These are phyloP conservation scores for Alternaria ethzedia DNA, from an alignment of 2,329 filamentous ascomycete species.

Conservation along the genomic window DNA sequence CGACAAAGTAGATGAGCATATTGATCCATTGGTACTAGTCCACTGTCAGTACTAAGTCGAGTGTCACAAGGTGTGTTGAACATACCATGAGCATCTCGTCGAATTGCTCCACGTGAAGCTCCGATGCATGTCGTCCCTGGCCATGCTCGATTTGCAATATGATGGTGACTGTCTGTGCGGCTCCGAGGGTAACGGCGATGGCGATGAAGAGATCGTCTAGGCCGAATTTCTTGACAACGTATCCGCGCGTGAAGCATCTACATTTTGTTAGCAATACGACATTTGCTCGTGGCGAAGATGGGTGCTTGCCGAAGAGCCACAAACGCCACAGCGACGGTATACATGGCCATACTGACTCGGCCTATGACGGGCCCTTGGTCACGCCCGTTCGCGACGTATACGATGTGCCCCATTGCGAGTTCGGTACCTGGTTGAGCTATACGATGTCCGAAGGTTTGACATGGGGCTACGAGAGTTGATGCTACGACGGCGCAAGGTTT, in stretches of 20 bases:
- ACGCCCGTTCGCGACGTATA: constrained; percentile 16
- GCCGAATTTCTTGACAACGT: constrained; percentile 34
- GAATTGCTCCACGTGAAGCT: constrained; percentile 24
- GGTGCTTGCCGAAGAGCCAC: constrained; percentile 27
- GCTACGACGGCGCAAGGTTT: background rate
- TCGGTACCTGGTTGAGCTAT: constrained; percentile 6
- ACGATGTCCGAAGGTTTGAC: constrained; percentile 13
- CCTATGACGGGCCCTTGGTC: constrained; percentile 30
- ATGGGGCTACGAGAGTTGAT: constrained; percentile 12
- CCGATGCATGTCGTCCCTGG: constrained; percentile 25
- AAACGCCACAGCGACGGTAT: constrained; percentile 27
- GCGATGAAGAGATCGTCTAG: constrained; percentile 36
- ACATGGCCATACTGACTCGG: constrained; percentile 31
- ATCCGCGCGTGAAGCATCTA: constrained; percentile 34
- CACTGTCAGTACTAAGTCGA: background rate
- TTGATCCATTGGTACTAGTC: constrained; percentile 37
- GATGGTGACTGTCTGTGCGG: constrained; percentile 33
- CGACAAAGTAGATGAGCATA: constrained; percentile 35
- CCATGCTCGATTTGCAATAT: constrained; percentile 35
- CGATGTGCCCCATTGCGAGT: constrained; percentile 26
- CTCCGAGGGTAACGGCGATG: constrained; percentile 30
- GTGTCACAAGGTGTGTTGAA: too few species aligned
- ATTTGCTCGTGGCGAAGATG: background rate
- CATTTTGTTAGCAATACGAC: background rate
- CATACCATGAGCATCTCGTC: constrained; percentile 32